Conservation (phyloP, 192 early-diverging fungal genomes). For the Funneliformis geosporum region DNA sequence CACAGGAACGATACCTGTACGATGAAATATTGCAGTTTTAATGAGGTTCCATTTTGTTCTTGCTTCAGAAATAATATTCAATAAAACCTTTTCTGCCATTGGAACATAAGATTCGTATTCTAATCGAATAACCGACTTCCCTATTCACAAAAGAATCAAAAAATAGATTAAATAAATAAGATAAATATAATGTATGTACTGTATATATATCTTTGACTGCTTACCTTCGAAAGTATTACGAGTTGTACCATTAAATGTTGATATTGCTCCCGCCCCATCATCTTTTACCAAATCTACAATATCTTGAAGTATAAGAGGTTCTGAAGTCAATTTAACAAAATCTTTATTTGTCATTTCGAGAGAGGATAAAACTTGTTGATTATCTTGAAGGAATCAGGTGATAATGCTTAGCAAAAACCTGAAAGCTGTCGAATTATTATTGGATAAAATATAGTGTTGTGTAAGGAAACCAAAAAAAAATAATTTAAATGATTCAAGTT, state of each 20-base stretch:
- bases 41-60: conserved; percentile 65
- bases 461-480: too few relatives aligned
- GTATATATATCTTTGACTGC: background rate
- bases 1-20: conserved; percentile 75
- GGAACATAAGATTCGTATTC: conserved; percentile 86
- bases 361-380: background rate
- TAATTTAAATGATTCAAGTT: too few relatives aligned
- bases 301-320: conserved; percentile 58
- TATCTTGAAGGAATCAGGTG: background rate
- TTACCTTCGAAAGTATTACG: conserved; percentile 79
- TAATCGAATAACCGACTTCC: conserved; percentile 69
- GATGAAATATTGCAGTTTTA: conserved; percentile 77
- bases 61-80: conserved; percentile 61
- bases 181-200: background rate
- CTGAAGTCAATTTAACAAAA: conserved; percentile 57
- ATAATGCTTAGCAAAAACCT: too few relatives aligned
- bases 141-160: conserved; percentile 31
- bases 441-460: too few relatives aligned
- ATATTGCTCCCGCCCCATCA: conserved; percentile 81
- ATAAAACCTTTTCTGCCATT: conserved; percentile 80
- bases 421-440: too few relatives aligned
- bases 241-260: conserved; percentile 88
- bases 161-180: background rate
- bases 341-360: conserved; percentile 30
- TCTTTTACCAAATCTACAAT: conserved; percentile 65